Conservation (phyloP, 345 rosid species). For the Diplotaxis tenuifolia region DNA sequence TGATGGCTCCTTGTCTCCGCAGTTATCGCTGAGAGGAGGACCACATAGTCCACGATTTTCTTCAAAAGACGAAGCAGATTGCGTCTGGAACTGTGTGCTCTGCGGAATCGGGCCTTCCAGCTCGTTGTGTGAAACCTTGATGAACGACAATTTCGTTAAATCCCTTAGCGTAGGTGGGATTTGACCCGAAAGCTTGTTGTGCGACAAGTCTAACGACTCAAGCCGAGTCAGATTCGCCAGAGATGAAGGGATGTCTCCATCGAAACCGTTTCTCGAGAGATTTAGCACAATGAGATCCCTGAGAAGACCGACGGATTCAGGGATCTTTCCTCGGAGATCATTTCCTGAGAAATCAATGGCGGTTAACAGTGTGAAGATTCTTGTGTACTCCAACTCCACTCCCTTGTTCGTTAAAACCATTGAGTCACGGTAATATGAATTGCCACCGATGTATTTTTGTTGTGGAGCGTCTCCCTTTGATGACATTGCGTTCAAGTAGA, state of each 20-base stretch:
- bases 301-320: conserved; percentile 9
- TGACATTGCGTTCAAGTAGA: too few species aligned
- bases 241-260: neutral
- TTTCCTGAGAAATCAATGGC: conserved; percentile 2
- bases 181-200: neutral
- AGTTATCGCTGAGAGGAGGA: neutral
- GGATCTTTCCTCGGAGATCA: neutral
- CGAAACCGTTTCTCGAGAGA: neutral
- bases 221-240: neutral
- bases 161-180: neutral
- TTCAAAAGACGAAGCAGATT: neutral
- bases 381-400: neutral
- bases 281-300: neutral
- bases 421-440: neutral
- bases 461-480: too few species aligned
- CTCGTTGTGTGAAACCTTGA: neutral
- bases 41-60: neutral
- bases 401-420: neutral
- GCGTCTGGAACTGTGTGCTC: neutral
- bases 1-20: too few species aligned
- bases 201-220: conserved; percentile 1
- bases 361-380: neutral
- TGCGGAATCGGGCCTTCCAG: neutral
- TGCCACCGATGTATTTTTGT: too few species aligned
- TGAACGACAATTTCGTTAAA: neutral